phyloP scores from a whole-genome alignment of 1,284 basidiomycete genomes.

The Taiwanofungus camphoratus region DNA sequence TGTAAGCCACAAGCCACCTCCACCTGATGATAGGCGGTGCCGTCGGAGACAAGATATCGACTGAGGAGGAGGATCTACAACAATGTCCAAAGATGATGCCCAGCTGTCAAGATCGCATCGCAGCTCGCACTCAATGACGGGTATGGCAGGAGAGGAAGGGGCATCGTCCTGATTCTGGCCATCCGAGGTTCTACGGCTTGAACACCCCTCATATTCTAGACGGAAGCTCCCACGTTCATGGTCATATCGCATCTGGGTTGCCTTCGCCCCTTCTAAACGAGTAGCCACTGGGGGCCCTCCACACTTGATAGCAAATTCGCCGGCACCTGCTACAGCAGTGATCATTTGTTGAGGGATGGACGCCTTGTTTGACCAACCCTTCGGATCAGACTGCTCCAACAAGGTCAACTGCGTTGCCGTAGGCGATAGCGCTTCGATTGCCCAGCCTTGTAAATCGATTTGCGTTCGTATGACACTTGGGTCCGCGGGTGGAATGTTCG shows the following conservation, averaged over 20 bases:
- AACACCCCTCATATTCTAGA: slow-evolving; percentile 78
- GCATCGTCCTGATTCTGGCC: slow-evolving; percentile 13
- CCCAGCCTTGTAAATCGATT: slow-evolving; percentile 95
- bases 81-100: slow-evolving; percentile 83
- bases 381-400: slow-evolving; percentile 95
- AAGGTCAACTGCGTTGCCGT: slow-evolving; percentile 93
- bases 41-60: slow-evolving; percentile 80
- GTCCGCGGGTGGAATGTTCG: slow-evolving; percentile 66
- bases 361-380: slow-evolving; percentile 95
- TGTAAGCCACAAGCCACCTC: slow-evolving; percentile 96
- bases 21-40: slow-evolving; percentile 82
- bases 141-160: slow-evolving; percentile 28
- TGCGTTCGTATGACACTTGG: slow-evolving; percentile 87
- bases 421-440: slow-evolving; percentile 92
- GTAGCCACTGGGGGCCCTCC: slow-evolving; percentile 92
- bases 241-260: slow-evolving; percentile 76
- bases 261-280: slow-evolving; percentile 76
- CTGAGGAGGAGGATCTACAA: slow-evolving; percentile 92
- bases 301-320: slow-evolving; percentile 91
- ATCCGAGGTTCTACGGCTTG: slow-evolving; percentile 39
- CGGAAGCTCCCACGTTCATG: slow-evolving; percentile 81
- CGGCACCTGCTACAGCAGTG: slow-evolving; percentile 79
- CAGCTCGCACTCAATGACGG: slow-evolving; percentile 86
- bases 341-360: slow-evolving; percentile 93
- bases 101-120: slow-evolving; percentile 93